Percentiles rank a stretch among this genome's conserved stretches.
phyloP scores from a whole-genome alignment of 306 rosid species.

The Astragalus glycyphyllos region DNA sequence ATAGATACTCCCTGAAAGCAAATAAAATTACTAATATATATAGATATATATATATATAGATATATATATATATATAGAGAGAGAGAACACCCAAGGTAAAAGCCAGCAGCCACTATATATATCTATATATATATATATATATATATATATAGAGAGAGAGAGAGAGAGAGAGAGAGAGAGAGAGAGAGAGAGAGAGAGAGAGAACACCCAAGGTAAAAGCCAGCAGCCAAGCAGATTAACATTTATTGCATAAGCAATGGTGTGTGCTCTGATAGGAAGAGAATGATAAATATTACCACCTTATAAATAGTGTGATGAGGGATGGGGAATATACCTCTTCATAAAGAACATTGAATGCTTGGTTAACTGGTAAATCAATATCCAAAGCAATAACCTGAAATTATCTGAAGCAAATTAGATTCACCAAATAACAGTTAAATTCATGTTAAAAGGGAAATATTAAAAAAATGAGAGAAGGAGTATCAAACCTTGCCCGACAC shows the following conservation, averaged over 20 bases:
- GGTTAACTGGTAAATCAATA: conserved; percentile 59
- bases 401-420: conserved; percentile 24
- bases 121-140: too few relatives aligned
- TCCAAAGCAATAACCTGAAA: conserved; percentile 70
- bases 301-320: conserved; percentile 38
- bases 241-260: conserved; percentile 7
- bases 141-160: too few relatives aligned
- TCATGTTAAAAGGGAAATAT: conserved; percentile 5
- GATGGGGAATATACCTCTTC: conserved; percentile 54
- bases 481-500: conserved; percentile 77
- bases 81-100: conserved; percentile 27
- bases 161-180: too few relatives aligned
- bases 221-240: conserved; percentile 33
- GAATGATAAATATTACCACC: conserved; percentile 41
- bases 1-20: conserved; percentile 59
- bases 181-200: too few relatives aligned
- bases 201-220: too few relatives aligned
- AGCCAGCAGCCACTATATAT: too few relatives aligned
- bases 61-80: too few relatives aligned
- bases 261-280: conserved; percentile 10
- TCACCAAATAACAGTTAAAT: conserved; percentile 27
- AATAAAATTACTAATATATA: conserved; percentile 26
- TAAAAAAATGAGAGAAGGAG: conserved; percentile 29
- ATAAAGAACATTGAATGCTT: conserved; percentile 64
- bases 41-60: too few relatives aligned